Conservation (phyloP, 441 rosid genomes). For the Adansonia gregorii region DNA sequence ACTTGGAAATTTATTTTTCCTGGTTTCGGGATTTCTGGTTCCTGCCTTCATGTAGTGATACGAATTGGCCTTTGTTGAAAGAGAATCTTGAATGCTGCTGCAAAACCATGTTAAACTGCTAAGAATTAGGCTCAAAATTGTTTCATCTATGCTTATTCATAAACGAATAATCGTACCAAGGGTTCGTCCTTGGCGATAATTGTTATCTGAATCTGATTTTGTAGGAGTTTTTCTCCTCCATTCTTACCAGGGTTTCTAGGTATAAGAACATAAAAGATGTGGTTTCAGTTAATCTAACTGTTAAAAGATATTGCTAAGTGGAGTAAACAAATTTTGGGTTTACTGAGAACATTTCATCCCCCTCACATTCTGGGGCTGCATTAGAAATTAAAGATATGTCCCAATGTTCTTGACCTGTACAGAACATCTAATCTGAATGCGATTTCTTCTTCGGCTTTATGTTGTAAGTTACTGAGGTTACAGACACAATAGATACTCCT, state of each 20-base stretch:
- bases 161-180: neutral
- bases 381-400: neutral
- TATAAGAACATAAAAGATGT: no score
- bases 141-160: neutral
- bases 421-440: neutral
- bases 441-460: neutral
- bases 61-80: neutral
- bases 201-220: neutral
- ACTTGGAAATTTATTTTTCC: neutral
- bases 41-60: neutral
- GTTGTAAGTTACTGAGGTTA: neutral
- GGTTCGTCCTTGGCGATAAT: neutral
- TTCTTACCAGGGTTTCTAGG: neutral
- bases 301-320: neutral
- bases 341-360: neutral
- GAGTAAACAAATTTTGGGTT: neutral
- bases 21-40: no score
- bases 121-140: neutral
- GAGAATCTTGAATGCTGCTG: conserved; percentile 13
- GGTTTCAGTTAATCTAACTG: no score
- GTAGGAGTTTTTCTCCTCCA: neutral
- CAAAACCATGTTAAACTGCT: neutral
- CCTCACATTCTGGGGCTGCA: neutral
- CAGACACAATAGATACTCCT: neutral
- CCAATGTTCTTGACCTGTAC: neutral